These are phyloP conservation scores for Magnaporthiopsis incrustans DNA, from an alignment of 2,329 filamentous ascomycete species.

Conservation along the genomic window DNA sequence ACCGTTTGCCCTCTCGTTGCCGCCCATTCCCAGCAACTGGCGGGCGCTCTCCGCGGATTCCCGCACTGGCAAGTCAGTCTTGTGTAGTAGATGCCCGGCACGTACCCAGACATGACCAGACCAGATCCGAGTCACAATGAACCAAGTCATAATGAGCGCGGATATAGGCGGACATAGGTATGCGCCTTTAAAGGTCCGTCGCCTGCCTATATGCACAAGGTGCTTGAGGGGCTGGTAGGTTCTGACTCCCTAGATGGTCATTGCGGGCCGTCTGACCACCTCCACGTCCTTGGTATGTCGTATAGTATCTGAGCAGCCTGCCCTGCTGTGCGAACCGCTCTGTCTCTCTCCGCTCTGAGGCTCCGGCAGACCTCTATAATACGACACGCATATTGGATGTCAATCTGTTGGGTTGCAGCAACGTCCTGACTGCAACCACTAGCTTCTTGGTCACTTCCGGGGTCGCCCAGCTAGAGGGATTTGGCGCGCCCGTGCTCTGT, in stretches of 20 bases:
- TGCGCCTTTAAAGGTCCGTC: background rate
- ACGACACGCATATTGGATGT: background rate
- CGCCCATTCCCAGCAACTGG: background rate
- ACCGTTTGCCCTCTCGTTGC: background rate
- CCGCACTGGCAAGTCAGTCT: background rate
- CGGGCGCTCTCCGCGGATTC: background rate
- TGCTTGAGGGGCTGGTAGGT: background rate
- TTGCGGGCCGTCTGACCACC: background rate
- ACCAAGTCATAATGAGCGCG: background rate
- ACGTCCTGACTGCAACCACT: background rate
- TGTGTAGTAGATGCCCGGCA: too few relatives aligned
- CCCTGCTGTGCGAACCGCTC: background rate
- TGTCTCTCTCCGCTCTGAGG: background rate
- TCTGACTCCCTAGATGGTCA: background rate
- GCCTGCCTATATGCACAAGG: background rate
- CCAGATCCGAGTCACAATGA: background rate
- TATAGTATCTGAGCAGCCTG: background rate
- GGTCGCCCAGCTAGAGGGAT: background rate
- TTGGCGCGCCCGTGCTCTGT: background rate
- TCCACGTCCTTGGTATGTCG: background rate
- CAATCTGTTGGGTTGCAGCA: background rate
- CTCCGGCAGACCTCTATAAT: background rate
- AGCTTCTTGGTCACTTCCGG: background rate
- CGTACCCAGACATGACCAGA: background rate
- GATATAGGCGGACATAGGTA: background rate